These are phyloP conservation scores for Candida glucosophila DNA, from an alignment of 1,139 yeast species.

Conservation along the genomic window DNA sequence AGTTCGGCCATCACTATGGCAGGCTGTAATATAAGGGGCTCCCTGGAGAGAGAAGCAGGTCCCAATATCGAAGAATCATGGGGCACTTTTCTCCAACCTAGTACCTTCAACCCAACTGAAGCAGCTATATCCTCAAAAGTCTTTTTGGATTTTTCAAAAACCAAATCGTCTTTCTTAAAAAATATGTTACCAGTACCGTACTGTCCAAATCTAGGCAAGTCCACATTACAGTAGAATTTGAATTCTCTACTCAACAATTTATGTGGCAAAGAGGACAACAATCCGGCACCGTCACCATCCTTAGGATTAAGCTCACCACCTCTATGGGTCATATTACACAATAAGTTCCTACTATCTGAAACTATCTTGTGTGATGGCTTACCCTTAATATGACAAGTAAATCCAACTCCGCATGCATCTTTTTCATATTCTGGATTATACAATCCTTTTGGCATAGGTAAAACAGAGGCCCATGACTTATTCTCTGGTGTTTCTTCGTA, in stretches of 20 bases:
- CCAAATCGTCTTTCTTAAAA: constrained; percentile 71
- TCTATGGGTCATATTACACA: constrained; percentile 97
- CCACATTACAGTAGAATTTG: constrained; percentile 50
- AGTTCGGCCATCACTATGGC: constrained; percentile 63
- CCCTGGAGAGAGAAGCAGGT: constrained; percentile 90
- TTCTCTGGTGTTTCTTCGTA: constrained; percentile 74
- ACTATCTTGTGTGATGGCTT: constrained; percentile 82
- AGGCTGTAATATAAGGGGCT: constrained; percentile 87
- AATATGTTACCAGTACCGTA: constrained; percentile 94
- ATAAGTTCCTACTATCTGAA: constrained; percentile 77
- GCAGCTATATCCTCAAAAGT: constrained; percentile 77
- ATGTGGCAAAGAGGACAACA: constrained; percentile 88
- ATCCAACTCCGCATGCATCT: constrained; percentile 99
- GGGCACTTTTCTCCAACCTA: constrained; percentile 97
- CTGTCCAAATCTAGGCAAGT: constrained; percentile 70
- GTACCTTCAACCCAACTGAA: constrained; percentile 67
- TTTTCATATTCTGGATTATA: constrained; percentile 92
- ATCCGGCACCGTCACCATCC: constrained; percentile 99
- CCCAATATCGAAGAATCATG: constrained; percentile 89
- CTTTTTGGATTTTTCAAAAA: constrained; percentile 57
- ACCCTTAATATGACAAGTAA: constrained; percentile 92
- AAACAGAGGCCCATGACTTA: constrained; percentile 84
- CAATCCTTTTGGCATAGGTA: constrained; percentile 82
- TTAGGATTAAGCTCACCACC: constrained; percentile 97
- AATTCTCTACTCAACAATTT: constrained; percentile 80